Evolutionary conservation across 495 filamentous ascomycete species (phyloP).

Genomic region (Penicillium longicatenatum): DNA sequence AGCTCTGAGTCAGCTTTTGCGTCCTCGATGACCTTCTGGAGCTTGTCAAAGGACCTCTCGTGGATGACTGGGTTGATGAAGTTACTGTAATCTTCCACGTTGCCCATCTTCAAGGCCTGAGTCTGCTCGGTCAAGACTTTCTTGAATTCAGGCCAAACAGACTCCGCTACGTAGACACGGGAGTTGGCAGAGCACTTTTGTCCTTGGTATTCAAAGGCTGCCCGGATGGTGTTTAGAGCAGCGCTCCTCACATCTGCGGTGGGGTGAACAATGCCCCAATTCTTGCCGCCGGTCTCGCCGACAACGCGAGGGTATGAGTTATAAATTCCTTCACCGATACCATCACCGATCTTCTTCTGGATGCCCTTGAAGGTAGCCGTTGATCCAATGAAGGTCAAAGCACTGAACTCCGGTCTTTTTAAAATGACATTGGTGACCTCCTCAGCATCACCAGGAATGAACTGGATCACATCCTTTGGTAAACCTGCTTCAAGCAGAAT

Average conservation of each 20-base stretch:
- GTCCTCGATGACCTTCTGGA: conserved; percentile 61
- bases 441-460: conserved; percentile 75
- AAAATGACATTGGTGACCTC: conserved; percentile 71
- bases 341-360: conserved; percentile 69
- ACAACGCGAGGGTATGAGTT: conserved; percentile 76
- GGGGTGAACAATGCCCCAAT: conserved; percentile 77
- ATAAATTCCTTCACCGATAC: conserved; percentile 67
- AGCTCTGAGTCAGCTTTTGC: conserved; percentile 64
- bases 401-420: conserved; percentile 65
- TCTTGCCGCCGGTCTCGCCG: conserved; percentile 87
- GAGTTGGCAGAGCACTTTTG: conserved; percentile 87
- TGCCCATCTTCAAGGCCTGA: conserved; percentile 47
- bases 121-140: conserved; percentile 47
- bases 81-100: conserved; percentile 58
- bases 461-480: conserved; percentile 77
- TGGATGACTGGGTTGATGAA: conserved; percentile 81
- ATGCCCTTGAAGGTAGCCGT: conserved; percentile 75
- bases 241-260: conserved; percentile 76
- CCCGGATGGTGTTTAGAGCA: conserved; percentile 74
- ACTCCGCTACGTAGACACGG: conserved; percentile 70
- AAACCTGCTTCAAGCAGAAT: conserved; percentile 82
- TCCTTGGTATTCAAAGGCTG: conserved; percentile 85
- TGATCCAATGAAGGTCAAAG: conserved; percentile 78
- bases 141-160: conserved; percentile 62
- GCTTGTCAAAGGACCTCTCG: conserved; percentile 65